Base-by-base conservation (phyloP, 75 land plant genomes). In the Azolla pinnata region DNA sequence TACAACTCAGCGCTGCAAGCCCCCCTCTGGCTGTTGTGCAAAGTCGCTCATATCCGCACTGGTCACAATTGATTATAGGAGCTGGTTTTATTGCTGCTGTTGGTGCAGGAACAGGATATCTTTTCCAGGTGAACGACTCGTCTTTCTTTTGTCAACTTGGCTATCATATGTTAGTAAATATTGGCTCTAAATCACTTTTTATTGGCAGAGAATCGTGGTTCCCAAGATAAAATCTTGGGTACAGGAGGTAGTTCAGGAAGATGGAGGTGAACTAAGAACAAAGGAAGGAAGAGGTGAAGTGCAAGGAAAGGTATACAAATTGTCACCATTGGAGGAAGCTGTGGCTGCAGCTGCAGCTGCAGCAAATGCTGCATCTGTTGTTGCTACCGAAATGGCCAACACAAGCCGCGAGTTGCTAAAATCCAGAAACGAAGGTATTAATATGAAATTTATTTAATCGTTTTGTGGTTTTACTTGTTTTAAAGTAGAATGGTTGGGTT, bases 141-240 rank as follows among this genome's bases (percentile, higher is more conserved):
- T 19, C 21, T 14, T 57, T 19, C 30, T 56, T 56, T 20, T 56
- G 5, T 26, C 31, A 57, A 8, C 8, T 32, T 14, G 35, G 23
- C 24, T 57, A 7, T 32, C 24, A 44, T 57, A 30, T 38, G 31
- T 57, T 57, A 23, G 23, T 8, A n/a, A n/a, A n/a, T n/a, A n/a
- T n/a, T n/a, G n/a, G n/a, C n/a, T n/a, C 1, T 18, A 50, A 18
- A 29, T 20, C n/a, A 9, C 24, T 23, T 24, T n/a, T 19, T 14
- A 61, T 26, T 44, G 32, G 23, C 48, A 83, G 86, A 83, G 62
- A 29, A 38, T 72, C 45, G 0, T 83, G 56, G 34, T 81, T 30
- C 88, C 88, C 8, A 67, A 74, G 63, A 42, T 85, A 35, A 85
- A 75, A 66, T 57, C 85, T 28, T 85, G 88, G 88, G 71, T 85